phyloP scores from a whole-genome alignment of 2,329 filamentous ascomycete genomes.

The Exophiala oligosperma region DNA sequence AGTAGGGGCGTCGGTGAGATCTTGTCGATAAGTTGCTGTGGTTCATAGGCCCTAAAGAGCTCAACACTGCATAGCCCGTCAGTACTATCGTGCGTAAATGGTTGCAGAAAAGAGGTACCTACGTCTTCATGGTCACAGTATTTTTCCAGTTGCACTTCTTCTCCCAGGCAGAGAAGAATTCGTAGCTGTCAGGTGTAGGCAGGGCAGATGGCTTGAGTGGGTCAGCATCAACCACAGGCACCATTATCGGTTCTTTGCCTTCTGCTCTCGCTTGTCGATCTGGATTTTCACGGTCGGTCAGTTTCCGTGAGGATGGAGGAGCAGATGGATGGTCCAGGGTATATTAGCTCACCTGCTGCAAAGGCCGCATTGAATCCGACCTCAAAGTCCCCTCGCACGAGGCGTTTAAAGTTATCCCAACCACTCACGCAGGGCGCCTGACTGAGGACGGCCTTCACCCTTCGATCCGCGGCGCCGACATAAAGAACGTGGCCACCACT shows the following conservation, averaged over 20 bases:
- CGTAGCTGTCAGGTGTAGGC: constrained; percentile 37
- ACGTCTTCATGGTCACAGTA: constrained; percentile 38
- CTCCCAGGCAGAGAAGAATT: constrained; percentile 37
- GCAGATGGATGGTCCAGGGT: background rate
- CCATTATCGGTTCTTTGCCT: constrained; percentile 33
- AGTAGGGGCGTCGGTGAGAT: constrained; percentile 43
- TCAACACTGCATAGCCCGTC: constrained; percentile 16
- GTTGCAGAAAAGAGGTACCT: background rate
- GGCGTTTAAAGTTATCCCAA: constrained; percentile 37
- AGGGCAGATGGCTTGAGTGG: constrained; percentile 34
- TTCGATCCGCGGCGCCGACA: constrained; percentile 40
- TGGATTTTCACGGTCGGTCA: constrained; percentile 9
- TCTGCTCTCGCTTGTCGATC: constrained; percentile 33
- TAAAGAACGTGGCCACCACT: constrained; percentile 42
- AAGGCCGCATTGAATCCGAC: constrained; percentile 31
- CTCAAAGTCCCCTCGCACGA: constrained; percentile 36
- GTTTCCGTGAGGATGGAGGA: background rate
- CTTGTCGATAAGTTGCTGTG: constrained; percentile 35
- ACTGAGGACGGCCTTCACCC: constrained; percentile 42
- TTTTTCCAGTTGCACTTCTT: constrained; percentile 41
- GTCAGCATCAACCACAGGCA: constrained; percentile 38
- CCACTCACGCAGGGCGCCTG: constrained; percentile 42
- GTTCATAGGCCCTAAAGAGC: constrained; percentile 26
- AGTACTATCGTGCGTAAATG: constrained; percentile 12
- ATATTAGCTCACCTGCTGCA: constrained; percentile 29